Evolutionary conservation across 768 basidiomycete genomes (phyloP).

Genomic region (Tricholoma saponaceum): DNA sequence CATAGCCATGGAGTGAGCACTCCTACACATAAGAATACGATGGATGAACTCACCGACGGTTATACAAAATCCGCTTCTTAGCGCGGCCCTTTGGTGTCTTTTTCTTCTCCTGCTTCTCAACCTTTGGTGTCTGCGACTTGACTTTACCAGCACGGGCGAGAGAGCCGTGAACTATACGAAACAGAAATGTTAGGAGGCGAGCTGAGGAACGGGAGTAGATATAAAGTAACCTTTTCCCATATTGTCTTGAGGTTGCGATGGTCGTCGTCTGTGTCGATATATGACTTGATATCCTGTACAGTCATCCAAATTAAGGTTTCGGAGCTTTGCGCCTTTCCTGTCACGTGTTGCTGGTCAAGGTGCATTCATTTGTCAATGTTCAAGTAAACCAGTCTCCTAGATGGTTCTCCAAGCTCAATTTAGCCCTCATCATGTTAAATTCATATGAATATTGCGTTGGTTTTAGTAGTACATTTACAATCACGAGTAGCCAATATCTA

Average conservation of each 20-base stretch:
- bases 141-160: conserved; percentile 99
- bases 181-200: not conserved
- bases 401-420: no score
- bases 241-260: conserved; percentile 53
- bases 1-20: conserved; percentile 2
- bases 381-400: no score
- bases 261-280: conserved; percentile 27
- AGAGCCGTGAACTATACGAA: conserved; percentile 85
- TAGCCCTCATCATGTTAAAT: no score
- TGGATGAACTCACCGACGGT: conserved; percentile 66
- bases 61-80: conserved; percentile 88
- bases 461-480: not conserved
- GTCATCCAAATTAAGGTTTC: conserved; percentile 2
- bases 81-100: conserved; percentile 96
- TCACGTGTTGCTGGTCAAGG: no score
- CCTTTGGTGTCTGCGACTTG: conserved; percentile 97
- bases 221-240: conserved; percentile 67
- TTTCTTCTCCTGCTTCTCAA: conserved; percentile 99
- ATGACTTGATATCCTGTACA: conserved; percentile 3
- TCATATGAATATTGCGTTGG: not conserved
- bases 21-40: not conserved
- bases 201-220: not conserved
- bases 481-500: not conserved
- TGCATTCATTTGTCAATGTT: no score
- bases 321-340: not conserved